These are phyloP conservation scores for Pelargonium myrrhifolium DNA, from an alignment of 441 rosid species.

Conservation along the genomic window DNA sequence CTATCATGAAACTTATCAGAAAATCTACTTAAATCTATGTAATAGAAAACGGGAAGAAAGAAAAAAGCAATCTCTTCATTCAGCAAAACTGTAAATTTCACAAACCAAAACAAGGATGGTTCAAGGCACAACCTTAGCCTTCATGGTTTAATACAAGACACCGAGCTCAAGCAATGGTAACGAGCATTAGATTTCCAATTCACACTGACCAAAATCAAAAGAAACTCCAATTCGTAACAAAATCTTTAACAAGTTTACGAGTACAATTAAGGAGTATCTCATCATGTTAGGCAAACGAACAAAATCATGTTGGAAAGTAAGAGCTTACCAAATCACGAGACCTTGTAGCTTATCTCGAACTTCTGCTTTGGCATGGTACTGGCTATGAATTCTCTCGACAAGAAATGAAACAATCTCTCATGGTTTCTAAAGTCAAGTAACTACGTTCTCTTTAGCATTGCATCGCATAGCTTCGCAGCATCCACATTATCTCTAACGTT, in stretches of 20 bases:
- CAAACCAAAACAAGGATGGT: too few relatives aligned
- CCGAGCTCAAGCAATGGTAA: neutral
- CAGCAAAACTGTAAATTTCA: too few relatives aligned
- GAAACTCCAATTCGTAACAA: neutral
- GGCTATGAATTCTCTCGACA: neutral
- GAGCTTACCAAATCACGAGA: neutral
- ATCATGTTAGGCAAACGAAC: neutral
- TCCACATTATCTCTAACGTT: constrained; percentile 64
- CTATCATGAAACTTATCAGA: too few relatives aligned
- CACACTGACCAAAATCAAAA: neutral
- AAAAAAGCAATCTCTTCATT: too few relatives aligned
- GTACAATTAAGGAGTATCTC: neutral
- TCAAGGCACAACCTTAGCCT: neutral
- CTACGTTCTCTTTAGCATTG: constrained; percentile 40
- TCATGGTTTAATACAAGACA: neutral
- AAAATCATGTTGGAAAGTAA: neutral
- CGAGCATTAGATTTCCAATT: neutral
- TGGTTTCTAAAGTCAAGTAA: neutral
- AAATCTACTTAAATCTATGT: too few relatives aligned
- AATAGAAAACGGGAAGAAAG: too few relatives aligned
- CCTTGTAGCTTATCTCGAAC: neutral
- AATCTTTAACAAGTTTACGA: neutral
- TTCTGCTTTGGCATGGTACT: neutral
- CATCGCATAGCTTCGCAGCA: constrained; percentile 76
- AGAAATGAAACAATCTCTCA: neutral